Evolutionary conservation across 805 yeast species (phyloP), one percentile per base, ranked within the genome.

Genomic region (Starmerella floricola): DNA sequence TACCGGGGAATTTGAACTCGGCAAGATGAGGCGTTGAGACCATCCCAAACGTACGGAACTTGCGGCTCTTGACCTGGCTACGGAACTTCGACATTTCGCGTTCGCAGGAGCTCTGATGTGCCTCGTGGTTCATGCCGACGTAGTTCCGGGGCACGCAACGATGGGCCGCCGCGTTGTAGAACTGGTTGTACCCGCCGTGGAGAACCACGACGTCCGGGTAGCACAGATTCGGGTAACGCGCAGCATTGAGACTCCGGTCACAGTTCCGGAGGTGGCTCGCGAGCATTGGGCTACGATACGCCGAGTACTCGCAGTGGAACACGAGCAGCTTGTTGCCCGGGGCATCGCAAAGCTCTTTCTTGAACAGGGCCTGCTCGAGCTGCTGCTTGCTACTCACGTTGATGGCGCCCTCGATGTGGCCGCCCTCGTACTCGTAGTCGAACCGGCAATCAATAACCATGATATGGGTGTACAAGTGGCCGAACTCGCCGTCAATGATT

Each of bases 221-320:
- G 49, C 73, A 74, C 43, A 91, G 66, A 46, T 72, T 65, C 0
- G 98, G 98, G 61, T 91, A 91, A 47, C 71, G 67, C 43, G 78
- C 76, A 47, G 74, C 68, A 59, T 87, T 86, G 40, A 75, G 52
- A 31, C 72, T 71, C 48, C 98, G 72, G 63, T 91, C 98, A 52
- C 81, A 72, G 46, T 78, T 78, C 47, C 98, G 68, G 43, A 91
- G 68, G 58, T 85, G 86, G 41, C 76, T 67, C 1, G 97, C 97
- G 80, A 91, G 75, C 36, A 79, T 65, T 4, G 98, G 98, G n/a
- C 97, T 95, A 45, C 98, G 69, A 57, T 79, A 84, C 5, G 93
- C 75, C 30, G 93, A 79, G 59, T 85, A 88, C 62, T 91, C 98
- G 63, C 98, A 91, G 62, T 91, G 96, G 66, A 91, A 88, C 10